Evolutionary conservation across 164 flowering plant genomes (phyloP).

Genomic region (Nymphaea thermarum): DNA sequence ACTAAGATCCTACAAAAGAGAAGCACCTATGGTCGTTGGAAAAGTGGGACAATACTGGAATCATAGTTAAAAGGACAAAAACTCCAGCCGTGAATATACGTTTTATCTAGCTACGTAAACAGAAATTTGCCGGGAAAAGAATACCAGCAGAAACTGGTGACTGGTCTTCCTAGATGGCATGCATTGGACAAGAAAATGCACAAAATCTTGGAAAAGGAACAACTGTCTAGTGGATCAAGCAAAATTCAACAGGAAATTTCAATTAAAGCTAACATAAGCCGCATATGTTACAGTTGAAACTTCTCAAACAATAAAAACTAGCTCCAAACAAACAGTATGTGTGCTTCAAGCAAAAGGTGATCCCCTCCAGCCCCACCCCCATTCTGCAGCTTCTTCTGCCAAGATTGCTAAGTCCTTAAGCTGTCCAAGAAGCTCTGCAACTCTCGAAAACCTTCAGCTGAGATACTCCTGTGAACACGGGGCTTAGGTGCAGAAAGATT

Average conservation of each 20-base stretch:
- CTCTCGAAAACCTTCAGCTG: slow-evolving; percentile 84
- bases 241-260: not conserved
- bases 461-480: slow-evolving; percentile 77
- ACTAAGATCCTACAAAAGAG: too few relatives aligned
- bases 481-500: slow-evolving; percentile 57
- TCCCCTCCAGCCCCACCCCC: not conserved
- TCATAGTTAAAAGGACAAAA: too few relatives aligned
- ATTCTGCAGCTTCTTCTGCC: not conserved
- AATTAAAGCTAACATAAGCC: slow-evolving; percentile 17
- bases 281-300: slow-evolving; percentile 68
- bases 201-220: too few relatives aligned
- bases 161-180: too few relatives aligned
- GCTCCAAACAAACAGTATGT: not conserved
- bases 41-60: too few relatives aligned
- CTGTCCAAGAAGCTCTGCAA: slow-evolving; percentile 75
- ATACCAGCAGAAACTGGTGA: too few relatives aligned
- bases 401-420: slow-evolving; percentile 22
- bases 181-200: too few relatives aligned
- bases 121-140: too few relatives aligned
- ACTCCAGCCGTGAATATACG: too few relatives aligned
- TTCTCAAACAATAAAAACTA: slow-evolving; percentile 2
- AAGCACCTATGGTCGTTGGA: too few relatives aligned
- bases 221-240: not conserved
- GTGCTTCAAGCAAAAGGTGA: not conserved
- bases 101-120: too few relatives aligned